Evolutionary conservation across 495 filamentous ascomycete species (phyloP).

Genomic region (Xanthoparmelia taractica): DNA sequence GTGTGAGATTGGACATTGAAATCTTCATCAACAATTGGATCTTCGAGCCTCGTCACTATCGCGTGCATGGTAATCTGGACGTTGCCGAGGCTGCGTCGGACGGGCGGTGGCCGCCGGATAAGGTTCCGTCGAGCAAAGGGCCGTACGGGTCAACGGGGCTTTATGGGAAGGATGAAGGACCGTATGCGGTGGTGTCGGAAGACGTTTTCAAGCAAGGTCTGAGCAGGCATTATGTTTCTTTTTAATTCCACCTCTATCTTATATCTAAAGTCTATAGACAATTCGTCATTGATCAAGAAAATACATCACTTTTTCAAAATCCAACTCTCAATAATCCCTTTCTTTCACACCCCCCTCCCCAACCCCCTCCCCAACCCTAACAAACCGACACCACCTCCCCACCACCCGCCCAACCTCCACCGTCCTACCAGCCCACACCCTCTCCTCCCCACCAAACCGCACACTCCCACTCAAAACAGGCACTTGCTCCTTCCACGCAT

Average conservation of each 20-base stretch:
- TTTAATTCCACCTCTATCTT: not conserved
- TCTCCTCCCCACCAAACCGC: constrained; percentile 46
- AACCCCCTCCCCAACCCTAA: constrained; percentile 15
- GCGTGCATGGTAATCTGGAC: constrained; percentile 45
- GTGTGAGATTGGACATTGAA: constrained; percentile 35
- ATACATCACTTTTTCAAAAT: not conserved
- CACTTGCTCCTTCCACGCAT: constrained; percentile 47
- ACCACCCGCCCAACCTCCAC: constrained; percentile 57
- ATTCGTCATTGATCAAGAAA: not conserved
- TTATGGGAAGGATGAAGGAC: constrained; percentile 44
- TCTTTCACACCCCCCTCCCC: no score
- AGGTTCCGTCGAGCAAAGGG: constrained; percentile 37
- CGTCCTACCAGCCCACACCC: constrained; percentile 57
- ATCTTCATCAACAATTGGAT: constrained; percentile 41
- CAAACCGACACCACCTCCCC: constrained; percentile 66
- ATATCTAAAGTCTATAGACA: not conserved
- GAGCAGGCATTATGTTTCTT: constrained; percentile 13
- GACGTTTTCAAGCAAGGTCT: constrained; percentile 39
- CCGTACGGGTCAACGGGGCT: constrained; percentile 47
- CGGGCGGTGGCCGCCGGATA: constrained; percentile 34
- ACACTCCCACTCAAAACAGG: constrained; percentile 57
- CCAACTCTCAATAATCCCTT: not conserved
- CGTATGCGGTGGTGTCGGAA: constrained; percentile 34
- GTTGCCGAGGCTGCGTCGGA: constrained; percentile 33
- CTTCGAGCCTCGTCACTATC: constrained; percentile 38